phyloP scores from a whole-genome alignment of 768 basidiomycete species.

The Lanmaoa rubissima region DNA sequence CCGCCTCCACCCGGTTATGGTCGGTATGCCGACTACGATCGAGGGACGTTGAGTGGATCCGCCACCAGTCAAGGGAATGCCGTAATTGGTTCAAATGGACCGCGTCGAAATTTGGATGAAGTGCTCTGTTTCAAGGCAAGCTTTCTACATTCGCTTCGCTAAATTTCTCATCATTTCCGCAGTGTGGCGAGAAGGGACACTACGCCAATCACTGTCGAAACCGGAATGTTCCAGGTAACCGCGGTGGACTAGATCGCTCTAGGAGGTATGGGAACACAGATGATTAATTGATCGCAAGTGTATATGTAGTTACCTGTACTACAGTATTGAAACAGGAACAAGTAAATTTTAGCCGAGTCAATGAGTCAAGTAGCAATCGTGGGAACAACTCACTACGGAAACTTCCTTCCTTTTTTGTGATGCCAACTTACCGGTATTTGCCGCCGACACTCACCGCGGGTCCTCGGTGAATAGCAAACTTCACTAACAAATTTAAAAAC shows the following conservation, averaged over 20 bases:
- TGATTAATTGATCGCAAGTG: conserved; percentile 23
- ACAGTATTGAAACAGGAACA: too few relatives aligned
- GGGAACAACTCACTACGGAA: too few relatives aligned
- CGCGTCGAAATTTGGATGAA: conserved; percentile 75
- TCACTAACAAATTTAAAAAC: too few relatives aligned
- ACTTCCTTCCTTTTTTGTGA: too few relatives aligned
- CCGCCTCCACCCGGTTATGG: conserved; percentile 93
- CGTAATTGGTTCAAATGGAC: conserved; percentile 34
- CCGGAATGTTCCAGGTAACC: conserved; percentile 85
- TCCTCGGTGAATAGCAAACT: too few relatives aligned
- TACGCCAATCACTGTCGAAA: conserved; percentile 94
- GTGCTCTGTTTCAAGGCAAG: conserved; percentile 85
- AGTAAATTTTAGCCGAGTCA: too few relatives aligned
- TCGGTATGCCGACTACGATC: conserved; percentile 76
- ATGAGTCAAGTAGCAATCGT: too few relatives aligned
- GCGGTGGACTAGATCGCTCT: conserved; percentile 72
- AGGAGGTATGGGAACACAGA: conserved; percentile 32
- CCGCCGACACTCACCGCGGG: too few relatives aligned
- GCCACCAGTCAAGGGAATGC: conserved; percentile 25
- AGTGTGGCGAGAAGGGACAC: conserved; percentile 93
- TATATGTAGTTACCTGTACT: background rate
- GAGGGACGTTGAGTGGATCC: conserved; percentile 39
- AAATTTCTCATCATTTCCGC: conserved; percentile 9
- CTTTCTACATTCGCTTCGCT: background rate
- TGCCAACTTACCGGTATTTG: too few relatives aligned